Conservation (phyloP, 768 basidiomycete species). For the Leccinellum albellum region DNA sequence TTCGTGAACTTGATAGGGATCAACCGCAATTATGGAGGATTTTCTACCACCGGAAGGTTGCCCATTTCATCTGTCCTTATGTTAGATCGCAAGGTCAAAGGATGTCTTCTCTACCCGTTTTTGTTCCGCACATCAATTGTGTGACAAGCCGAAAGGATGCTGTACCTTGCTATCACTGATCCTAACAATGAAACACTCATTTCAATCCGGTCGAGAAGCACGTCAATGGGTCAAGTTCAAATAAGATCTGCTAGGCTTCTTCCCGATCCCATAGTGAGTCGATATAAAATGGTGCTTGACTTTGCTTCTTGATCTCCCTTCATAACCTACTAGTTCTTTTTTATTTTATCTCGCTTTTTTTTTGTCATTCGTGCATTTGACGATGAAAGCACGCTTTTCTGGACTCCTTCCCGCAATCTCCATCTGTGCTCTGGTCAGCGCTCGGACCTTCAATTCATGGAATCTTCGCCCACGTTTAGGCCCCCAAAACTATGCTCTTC, state of each 20-base stretch:
- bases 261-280: not conserved
- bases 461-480: constrained; percentile 11
- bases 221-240: constrained; percentile 34
- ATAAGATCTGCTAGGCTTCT: constrained; percentile 28
- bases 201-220: constrained; percentile 10
- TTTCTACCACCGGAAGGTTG: not conserved
- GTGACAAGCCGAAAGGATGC: not conserved
- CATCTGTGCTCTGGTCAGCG: constrained; percentile 31
- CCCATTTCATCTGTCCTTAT: not conserved
- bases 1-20: not conserved
- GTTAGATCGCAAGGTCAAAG: not conserved
- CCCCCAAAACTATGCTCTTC: constrained; percentile 27
- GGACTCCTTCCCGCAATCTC: constrained; percentile 25
- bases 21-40: not conserved
- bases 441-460: constrained; percentile 9
- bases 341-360: not conserved
- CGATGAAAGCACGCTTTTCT: constrained; percentile 25
- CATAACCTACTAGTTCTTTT: not conserved
- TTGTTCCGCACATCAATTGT: not conserved
- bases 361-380: not conserved
- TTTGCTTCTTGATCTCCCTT: not conserved
- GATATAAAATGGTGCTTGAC: constrained; percentile 5
- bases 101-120: not conserved
- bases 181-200: constrained; percentile 12
- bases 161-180: not conserved